Conservation (phyloP, 257 asterid species). For the Echium plantagineum region DNA sequence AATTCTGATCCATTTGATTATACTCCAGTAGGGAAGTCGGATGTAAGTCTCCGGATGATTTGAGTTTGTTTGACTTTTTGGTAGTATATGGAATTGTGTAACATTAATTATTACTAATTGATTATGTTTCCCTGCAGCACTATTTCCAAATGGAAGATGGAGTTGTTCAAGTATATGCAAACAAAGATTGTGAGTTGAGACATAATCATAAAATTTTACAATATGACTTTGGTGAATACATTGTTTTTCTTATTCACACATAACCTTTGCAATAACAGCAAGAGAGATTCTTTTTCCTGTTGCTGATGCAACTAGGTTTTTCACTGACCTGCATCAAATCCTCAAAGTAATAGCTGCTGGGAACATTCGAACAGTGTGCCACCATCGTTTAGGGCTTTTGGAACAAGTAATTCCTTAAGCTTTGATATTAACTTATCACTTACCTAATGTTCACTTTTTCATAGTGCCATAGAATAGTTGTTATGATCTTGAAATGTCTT, state of each 20-base stretch:
- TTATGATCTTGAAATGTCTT: conserved; percentile 2
- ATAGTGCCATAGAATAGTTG: conserved; percentile 4
- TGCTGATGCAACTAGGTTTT: conserved; percentile 88
- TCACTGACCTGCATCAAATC: conserved; percentile 88
- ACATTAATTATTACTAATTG: conserved; percentile 12
- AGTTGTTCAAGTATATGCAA: conserved; percentile 81
- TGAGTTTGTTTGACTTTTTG: conserved; percentile 6
- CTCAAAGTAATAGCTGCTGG: conserved; percentile 96
- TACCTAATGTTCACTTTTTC: conserved; percentile 1
- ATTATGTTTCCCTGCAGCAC: conserved; percentile 50
- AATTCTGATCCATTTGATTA: conserved; percentile 68
- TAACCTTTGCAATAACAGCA: conserved; percentile 30
- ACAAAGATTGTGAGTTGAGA: conserved; percentile 55
- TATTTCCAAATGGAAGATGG: conserved; percentile 96
- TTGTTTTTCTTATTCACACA: conserved; percentile 9
- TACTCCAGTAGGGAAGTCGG: conserved; percentile 60
- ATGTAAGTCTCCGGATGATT: conserved; percentile 34
- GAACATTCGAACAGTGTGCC: conserved; percentile 80
- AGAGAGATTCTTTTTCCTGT: conserved; percentile 76
- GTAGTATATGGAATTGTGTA: background rate
- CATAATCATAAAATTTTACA: conserved; percentile 5
- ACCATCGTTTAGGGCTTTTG: conserved; percentile 85
- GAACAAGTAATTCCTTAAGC: conserved; percentile 53
- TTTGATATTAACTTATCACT: conserved; percentile 10
- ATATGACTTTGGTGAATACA: background rate